Evolutionary conservation across 1,284 basidiomycete genomes (phyloP), one percentile per base, ranked within the genome.

Genomic region (Athelia psychrophila): DNA sequence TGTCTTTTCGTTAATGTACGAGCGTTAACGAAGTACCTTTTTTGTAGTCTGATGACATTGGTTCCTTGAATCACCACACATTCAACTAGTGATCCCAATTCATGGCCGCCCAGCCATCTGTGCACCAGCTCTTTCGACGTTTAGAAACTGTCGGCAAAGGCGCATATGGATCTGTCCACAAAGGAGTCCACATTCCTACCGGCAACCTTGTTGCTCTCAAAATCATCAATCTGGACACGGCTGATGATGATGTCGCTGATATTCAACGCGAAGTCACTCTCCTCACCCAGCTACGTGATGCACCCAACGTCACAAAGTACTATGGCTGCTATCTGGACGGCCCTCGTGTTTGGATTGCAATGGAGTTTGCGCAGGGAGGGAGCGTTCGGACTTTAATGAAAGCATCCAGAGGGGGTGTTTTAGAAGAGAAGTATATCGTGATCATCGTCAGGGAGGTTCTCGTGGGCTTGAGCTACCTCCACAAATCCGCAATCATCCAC

Each of bases 361-460:
- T 99, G 97, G 97, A 99, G 69, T 90, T 89, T 64, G 97, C 97
- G 5, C 88, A 94, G 58, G 97, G 96, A 3, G 97, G 97, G 9
- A 97, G 93, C 64, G 93, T 98, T 10, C 80, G 93, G 46, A 94
- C 94, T 0, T 76, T 99, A 58, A 90, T 89, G 84, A 85, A 84
- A 61, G 82, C 93, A 48, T 92, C 87, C 49, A 90, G 86, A 60
- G 87, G 90, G 32, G 88, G 88, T 4, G 81, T 85, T 48, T 72
- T 99, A 42, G 93, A 96, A 65, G 97, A 99, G 73, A 85, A 85
- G 63, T 95, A 93, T 68, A 88, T 90, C 47, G 87, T 87, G 49
- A 70, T 98, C 62, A 94, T 99, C 64, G 80, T 90, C 48, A 83
- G 96, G 25, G 97, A 99, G 70, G 88, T 94, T 15, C 83, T 98